Evolutionary conservation across 805 yeast genomes (phyloP).

Genomic region (Barnettozyma botsteinii): DNA sequence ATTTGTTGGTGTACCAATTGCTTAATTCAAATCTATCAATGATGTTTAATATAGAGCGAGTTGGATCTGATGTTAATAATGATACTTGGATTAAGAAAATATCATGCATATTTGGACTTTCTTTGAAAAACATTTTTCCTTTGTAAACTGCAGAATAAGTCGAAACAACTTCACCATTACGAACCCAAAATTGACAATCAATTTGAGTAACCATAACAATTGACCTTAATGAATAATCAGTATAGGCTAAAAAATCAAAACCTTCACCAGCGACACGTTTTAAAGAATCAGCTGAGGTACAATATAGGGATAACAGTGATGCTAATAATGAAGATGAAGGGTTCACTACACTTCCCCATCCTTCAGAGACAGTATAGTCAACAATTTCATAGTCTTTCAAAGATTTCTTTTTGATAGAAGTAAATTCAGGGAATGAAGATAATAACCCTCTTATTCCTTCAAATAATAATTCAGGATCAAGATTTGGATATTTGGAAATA

Average conservation of each 20-base stretch:
- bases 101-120: constrained; percentile 64
- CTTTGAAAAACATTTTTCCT: constrained; percentile 36
- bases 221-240: constrained; percentile 56
- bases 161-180: constrained; percentile 57
- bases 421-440: not conserved
- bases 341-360: constrained; percentile 50
- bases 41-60: constrained; percentile 49
- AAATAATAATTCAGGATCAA: not conserved
- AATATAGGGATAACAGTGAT: constrained; percentile 6
- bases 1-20: constrained; percentile 40
- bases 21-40: constrained; percentile 58
- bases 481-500: constrained; percentile 2
- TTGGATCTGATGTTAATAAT: constrained; percentile 43
- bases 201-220: constrained; percentile 59
- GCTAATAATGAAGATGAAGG: constrained; percentile 57
- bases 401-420: constrained; percentile 9
- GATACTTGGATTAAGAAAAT: constrained; percentile 62
- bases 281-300: not conserved
- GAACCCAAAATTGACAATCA: constrained; percentile 62
- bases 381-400: constrained; percentile 27
- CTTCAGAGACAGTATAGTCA: constrained; percentile 39
- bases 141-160: constrained; percentile 46
- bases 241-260: constrained; percentile 38
- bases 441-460: not conserved
- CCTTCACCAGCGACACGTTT: constrained; percentile 12